Base-by-base conservation (phyloP, 495 filamentous ascomycete species). In the Trichocladium uniseriatum region DNA sequence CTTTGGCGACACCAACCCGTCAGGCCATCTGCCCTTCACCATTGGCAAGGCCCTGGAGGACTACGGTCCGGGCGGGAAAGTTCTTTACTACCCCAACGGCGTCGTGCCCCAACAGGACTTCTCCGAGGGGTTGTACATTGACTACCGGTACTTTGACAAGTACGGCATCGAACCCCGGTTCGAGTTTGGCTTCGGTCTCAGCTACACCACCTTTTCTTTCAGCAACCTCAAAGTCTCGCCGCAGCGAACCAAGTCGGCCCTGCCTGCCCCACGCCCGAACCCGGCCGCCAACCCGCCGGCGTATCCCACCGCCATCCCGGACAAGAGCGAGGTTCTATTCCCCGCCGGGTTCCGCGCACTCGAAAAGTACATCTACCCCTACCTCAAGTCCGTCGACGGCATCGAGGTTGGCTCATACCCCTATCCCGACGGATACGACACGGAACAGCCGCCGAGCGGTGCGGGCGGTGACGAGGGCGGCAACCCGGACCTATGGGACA, bases 111-210 rank as follows among this genome's bases (percentile, higher is more conserved):
- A 98, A 66, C 67, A 82, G 22, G 73, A 91, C 64, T 95, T 90
- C 65, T 73, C 73, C 20, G 90, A 96, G 57, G 91, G 91, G 31
- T 74, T 84, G 22, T 92, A 94, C 69, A 94, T 95, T 64, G 92
- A 98, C 68, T 98, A 98, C 67, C 86, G 92, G 44, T 71, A 80
- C 48, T 86, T 98, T 40, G 92, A 98, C 72, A 83, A 82, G 65
- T 69, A 72, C 24, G 70, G 80, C 34, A 77, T 83, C 45, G 74
- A 79, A 19, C 88, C 91, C 1, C 81, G 86, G 48, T 98, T 85
- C 63, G 88, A 94, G 63, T 98, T 97, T 54, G 92, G 92, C 9
- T 89, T 79, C 64, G 92, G 92, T 36, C 69, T 97, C 51, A 87
- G 81, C 56, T 96, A 96, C 69, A 94, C 89, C 18, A 90, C 75